Conservation (phyloP, 23 red algal genomes). For the Gracilaria domingensis region DNA sequence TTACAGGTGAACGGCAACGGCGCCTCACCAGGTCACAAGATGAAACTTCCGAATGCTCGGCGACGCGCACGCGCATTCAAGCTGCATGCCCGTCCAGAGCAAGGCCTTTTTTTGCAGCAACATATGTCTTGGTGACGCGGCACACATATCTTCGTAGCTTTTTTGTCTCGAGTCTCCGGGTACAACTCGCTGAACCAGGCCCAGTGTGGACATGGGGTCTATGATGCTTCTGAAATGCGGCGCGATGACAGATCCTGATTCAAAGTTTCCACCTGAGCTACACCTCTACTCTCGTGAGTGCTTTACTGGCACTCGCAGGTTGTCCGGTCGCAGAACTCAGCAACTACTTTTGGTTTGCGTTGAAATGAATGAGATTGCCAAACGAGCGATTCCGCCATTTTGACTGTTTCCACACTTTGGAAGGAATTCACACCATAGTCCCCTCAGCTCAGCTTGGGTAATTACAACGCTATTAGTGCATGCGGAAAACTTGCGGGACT, state of each 20-base stretch:
- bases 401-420: background rate
- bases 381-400: background rate
- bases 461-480: too few relatives aligned
- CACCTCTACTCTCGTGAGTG: constrained; percentile 11
- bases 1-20: background rate
- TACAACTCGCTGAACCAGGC: background rate
- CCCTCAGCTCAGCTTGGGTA: background rate
- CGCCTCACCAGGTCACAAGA: constrained; percentile 12
- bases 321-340: background rate
- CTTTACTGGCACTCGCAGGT: constrained; percentile 4
- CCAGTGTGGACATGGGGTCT: background rate
- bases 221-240: background rate
- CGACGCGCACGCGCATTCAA: constrained; percentile 5
- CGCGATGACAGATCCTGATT: constrained; percentile 30
- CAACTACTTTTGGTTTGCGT: too few relatives aligned
- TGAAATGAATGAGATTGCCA: background rate
- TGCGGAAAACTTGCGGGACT: too few relatives aligned
- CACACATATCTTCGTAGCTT: constrained; percentile 7
- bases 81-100: too few relatives aligned
- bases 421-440: background rate
- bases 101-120: background rate
- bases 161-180: background rate
- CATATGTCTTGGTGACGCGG: constrained; percentile 2
- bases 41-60: constrained; percentile 4
- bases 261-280: background rate